Conservation (phyloP, 2,329 filamentous ascomycete genomes). For the Cytospora piceicola region DNA sequence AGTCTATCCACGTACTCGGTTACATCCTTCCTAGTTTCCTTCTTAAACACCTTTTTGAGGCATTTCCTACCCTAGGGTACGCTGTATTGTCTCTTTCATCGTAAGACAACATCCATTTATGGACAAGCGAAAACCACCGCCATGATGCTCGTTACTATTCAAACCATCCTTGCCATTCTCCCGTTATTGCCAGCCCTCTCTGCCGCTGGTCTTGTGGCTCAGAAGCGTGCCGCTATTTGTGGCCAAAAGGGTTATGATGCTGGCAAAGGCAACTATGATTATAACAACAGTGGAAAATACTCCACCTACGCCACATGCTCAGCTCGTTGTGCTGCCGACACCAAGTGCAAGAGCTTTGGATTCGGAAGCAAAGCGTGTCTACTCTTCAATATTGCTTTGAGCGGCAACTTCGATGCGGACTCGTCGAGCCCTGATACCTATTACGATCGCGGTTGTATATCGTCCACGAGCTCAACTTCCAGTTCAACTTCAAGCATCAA, state of each 20-base stretch:
- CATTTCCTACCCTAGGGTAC: too few relatives aligned
- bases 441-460: conserved; percentile 21
- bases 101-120: not conserved
- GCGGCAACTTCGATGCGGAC: conserved; percentile 17
- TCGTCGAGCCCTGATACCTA: conserved; percentile 3
- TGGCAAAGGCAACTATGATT: conserved; percentile 21
- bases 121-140: not conserved
- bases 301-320: conserved; percentile 17
- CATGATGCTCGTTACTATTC: not conserved
- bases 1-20: rapidly evolving
- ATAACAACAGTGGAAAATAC: conserved; percentile 9
- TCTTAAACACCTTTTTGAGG: rapidly evolving
- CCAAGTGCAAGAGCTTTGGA: conserved; percentile 24
- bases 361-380: conserved; percentile 12
- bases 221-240: conserved; percentile 22
- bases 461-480: not conserved
- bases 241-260: conserved; percentile 13
- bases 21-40: not conserved
- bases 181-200: conserved; percentile 2
- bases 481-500: not conserved
- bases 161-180: not conserved
- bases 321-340: conserved; percentile 1
- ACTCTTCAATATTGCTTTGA: conserved; percentile 21
- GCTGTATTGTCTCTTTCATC: conserved; percentile 1
- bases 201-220: conserved; percentile 11